Evolutionary conservation across 495 filamentous ascomycete genomes (phyloP).

Genomic region (Aspergillus indologenus): DNA sequence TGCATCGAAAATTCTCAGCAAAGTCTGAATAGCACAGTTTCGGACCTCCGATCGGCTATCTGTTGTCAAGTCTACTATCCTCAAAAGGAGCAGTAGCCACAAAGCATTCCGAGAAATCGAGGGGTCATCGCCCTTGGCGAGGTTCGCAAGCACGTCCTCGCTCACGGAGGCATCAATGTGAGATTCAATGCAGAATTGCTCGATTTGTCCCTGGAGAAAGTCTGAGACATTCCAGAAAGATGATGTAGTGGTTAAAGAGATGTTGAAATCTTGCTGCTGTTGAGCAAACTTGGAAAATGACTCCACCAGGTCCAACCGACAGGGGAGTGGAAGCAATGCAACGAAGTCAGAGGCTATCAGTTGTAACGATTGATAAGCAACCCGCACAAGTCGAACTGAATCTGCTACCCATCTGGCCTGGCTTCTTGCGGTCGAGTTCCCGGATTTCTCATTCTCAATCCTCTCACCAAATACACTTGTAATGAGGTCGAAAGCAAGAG

Average conservation of each 20-base stretch:
- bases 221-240: constrained; percentile 96
- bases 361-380: constrained; percentile 83
- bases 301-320: constrained; percentile 80
- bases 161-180: constrained; percentile 38
- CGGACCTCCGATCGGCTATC: constrained; percentile 81
- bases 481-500: constrained; percentile 79
- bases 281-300: constrained; percentile 82
- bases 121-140: constrained; percentile 35
- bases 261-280: constrained; percentile 90
- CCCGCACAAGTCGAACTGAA: constrained; percentile 71
- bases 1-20: constrained; percentile 88
- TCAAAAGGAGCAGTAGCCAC: constrained; percentile 81
- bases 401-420: constrained; percentile 38
- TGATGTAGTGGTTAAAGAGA: constrained; percentile 88
- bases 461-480: constrained; percentile 68
- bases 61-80: constrained; percentile 71
- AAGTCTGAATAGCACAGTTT: constrained; percentile 86
- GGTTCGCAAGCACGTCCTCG: constrained; percentile 35
- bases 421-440: not conserved
- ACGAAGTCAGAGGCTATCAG: constrained; percentile 95
- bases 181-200: constrained; percentile 43
- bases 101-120: constrained; percentile 54
- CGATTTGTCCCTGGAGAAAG: constrained; percentile 59
- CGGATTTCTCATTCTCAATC: constrained; percentile 15
- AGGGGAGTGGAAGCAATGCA: constrained; percentile 69